These are phyloP conservation scores for Phytophthora citricola DNA, from an alignment of 352 stramenopile species.

Conservation along the genomic window DNA sequence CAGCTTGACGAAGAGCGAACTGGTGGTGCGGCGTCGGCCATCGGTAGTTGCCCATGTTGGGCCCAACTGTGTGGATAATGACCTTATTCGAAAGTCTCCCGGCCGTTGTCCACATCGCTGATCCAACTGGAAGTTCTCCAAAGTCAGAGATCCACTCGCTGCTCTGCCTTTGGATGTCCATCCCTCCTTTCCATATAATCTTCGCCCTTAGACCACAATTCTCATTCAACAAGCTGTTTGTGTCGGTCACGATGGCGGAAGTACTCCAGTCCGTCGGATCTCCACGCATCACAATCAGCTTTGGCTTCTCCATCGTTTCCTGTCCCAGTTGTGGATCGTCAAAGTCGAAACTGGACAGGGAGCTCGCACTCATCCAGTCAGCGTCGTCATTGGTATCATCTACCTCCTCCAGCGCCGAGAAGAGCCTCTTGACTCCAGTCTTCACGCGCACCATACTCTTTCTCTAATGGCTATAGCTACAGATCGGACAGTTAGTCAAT, in stretches of 20 bases:
- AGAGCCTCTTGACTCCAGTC: too few relatives aligned
- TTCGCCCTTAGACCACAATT: conserved; percentile 36
- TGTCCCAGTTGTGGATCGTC: too few relatives aligned
- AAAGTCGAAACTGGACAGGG: too few relatives aligned
- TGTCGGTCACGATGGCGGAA: conserved; percentile 50
- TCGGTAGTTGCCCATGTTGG: conserved; percentile 19
- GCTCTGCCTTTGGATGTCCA: conserved; percentile 39
- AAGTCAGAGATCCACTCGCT: conserved; percentile 31
- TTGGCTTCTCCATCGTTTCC: not conserved
- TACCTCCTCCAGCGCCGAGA: too few relatives aligned
- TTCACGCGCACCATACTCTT: too few relatives aligned
- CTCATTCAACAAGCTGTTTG: conserved; percentile 37
- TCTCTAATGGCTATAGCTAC: too few relatives aligned
- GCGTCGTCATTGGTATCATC: too few relatives aligned
- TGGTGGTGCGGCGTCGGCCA: conserved; percentile 15
- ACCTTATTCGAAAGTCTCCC: conserved; percentile 39
- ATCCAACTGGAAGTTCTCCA: conserved; percentile 34
- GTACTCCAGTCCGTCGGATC: conserved; percentile 44
- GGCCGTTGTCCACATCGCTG: conserved; percentile 40
- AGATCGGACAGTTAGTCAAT: too few relatives aligned
- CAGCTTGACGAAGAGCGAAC: conserved; percentile 14
- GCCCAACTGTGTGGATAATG: conserved; percentile 54
- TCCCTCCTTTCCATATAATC: conserved; percentile 34
- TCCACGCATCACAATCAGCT: conserved; percentile 42
- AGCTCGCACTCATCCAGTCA: too few relatives aligned